phyloP scores from a whole-genome alignment of 768 basidiomycete species.

The Naematelia aurantialba region DNA sequence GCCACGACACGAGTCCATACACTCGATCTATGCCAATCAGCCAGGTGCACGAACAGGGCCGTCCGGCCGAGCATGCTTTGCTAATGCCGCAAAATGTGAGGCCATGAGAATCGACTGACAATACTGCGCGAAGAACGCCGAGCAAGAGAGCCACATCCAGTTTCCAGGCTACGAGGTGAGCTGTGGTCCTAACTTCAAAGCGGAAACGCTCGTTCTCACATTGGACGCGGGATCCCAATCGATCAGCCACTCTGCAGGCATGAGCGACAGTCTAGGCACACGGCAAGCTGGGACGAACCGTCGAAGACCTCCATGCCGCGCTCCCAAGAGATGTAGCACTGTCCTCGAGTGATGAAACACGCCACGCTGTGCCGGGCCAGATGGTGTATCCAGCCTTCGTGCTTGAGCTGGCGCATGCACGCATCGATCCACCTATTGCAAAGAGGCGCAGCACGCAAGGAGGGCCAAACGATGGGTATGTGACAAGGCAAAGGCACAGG shows the following conservation, averaged over 20 bases:
- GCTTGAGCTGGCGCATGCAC: conserved; percentile 49
- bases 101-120: conserved; percentile 25
- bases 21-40: conserved; percentile 38
- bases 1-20: conserved; percentile 47
- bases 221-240: conserved; percentile 51
- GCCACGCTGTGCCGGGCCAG: conserved; percentile 51
- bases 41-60: not conserved
- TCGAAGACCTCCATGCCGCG: conserved; percentile 53
- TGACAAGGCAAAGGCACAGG: not conserved
- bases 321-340: conserved; percentile 53
- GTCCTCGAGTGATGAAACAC: conserved; percentile 51
- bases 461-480: no score
- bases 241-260: conserved; percentile 44
- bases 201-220: conserved; percentile 17
- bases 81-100: not conserved
- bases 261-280: not conserved
- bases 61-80: not conserved
- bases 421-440: conserved; percentile 45
- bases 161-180: conserved; percentile 39
- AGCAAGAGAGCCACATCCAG: conserved; percentile 53
- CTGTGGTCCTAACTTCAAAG: no score
- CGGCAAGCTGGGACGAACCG: conserved; percentile 24
- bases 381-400: conserved; percentile 53
- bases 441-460: no score
- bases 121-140: conserved; percentile 50